These are phyloP conservation scores for Mycena citricolor DNA, from an alignment of 1,284 basidiomycete genomes.

Conservation along the genomic window DNA sequence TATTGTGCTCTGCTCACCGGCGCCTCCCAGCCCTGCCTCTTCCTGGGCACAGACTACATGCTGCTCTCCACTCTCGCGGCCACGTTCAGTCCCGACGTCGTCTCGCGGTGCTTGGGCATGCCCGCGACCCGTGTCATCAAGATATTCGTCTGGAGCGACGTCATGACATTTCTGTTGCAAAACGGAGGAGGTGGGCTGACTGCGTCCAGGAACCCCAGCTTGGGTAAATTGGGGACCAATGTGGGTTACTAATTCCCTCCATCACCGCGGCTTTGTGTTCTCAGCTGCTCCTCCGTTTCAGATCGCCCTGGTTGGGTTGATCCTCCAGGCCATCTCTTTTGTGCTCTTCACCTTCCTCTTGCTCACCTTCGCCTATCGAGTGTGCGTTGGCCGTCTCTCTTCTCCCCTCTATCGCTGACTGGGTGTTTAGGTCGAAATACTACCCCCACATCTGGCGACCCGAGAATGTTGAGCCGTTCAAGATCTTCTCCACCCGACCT, in stretches of 20 bases:
- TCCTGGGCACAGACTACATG: slow-evolving; percentile 18
- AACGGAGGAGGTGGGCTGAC: slow-evolving; percentile 5
- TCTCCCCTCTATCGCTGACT: not conserved
- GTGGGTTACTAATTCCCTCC: not conserved
- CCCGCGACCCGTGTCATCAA: slow-evolving; percentile 9
- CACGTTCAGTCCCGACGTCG: slow-evolving; percentile 8
- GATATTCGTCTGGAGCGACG: slow-evolving; percentile 17
- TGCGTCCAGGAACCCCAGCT: not conserved
- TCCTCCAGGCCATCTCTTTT: slow-evolving; percentile 11
- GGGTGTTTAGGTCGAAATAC: not conserved
- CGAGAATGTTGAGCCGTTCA: not conserved
- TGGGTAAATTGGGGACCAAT: slow-evolving; percentile 4
- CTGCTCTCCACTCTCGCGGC: slow-evolving; percentile 16
- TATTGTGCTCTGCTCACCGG: not conserved
- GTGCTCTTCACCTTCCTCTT: slow-evolving; percentile 9
- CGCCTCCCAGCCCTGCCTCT: slow-evolving; percentile 15
- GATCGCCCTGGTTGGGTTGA: slow-evolving; percentile 11
- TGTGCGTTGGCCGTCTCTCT: slow-evolving; percentile 2
- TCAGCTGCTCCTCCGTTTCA: not conserved
- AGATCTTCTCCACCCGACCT: slow-evolving; percentile 3
- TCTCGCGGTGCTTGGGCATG: slow-evolving; percentile 7
- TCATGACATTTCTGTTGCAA: slow-evolving; percentile 12
- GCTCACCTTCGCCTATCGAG: slow-evolving; percentile 3
- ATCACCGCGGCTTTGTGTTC: not conserved
- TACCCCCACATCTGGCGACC: slow-evolving; percentile 3